Conservation (phyloP, 75 land plant species). For the Isoetes taiwanensis region DNA sequence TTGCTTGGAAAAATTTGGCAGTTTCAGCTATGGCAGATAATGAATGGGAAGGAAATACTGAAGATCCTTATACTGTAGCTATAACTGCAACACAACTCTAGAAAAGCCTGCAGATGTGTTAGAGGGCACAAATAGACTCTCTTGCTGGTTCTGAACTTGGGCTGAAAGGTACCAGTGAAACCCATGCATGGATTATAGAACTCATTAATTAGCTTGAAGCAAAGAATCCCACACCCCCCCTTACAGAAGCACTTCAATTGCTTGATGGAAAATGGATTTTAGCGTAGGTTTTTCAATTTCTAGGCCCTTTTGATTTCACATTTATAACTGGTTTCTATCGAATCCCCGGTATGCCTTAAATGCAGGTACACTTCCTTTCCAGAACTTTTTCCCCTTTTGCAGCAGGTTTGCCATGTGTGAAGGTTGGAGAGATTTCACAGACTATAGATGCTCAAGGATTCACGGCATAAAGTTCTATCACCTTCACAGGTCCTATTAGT, state of each 20-base stretch:
- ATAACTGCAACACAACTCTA: no score
- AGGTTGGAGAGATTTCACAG: conserved; percentile 85
- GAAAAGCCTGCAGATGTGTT: no score
- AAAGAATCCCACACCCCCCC: conserved; percentile 84
- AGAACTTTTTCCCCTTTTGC: conserved; percentile 68
- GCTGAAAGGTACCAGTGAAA: conserved; percentile 64
- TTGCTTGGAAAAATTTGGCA: no score
- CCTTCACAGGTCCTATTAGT: conserved; percentile 67
- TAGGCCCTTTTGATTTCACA: no score
- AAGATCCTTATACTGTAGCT: no score
- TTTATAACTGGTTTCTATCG: no score
- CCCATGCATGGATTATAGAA: conserved; percentile 83
- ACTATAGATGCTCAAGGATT: conserved; percentile 54
- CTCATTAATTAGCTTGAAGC: conserved; percentile 89
- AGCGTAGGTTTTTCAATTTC: no score
- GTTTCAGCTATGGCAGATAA: no score
- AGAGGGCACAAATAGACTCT: conserved; percentile 55
- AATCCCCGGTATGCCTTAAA: no score
- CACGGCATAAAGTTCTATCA: conserved; percentile 72
- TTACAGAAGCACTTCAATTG: conserved; percentile 63
- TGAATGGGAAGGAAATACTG: no score
- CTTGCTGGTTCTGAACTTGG: conserved; percentile 82
- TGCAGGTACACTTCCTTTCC: conserved; percentile 83
- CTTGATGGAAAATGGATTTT: conserved; percentile 95
- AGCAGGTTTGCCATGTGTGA: conserved; percentile 61